These are phyloP conservation scores for Candida ficus DNA, from an alignment of 805 yeast genomes.

Conservation along the genomic window DNA sequence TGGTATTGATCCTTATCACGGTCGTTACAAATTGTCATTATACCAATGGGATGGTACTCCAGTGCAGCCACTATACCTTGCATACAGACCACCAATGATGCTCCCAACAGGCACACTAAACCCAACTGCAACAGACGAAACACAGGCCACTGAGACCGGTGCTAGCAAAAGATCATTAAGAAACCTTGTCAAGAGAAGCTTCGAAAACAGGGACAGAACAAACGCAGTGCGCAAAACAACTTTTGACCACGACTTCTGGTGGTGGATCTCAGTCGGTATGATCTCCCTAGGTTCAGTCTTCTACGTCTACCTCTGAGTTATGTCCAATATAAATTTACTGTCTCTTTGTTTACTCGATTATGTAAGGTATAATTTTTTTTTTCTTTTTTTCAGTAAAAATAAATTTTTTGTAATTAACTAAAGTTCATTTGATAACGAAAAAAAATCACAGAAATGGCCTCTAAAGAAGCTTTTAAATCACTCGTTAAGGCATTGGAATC, in stretches of 20 bases:
- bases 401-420: too few species aligned
- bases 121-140: conserved; percentile 50
- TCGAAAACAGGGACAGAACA: conserved; percentile 78
- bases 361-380: neutral
- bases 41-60: conserved; percentile 75
- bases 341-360: neutral
- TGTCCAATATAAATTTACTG: too few species aligned
- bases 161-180: conserved; percentile 33
- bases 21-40: conserved; percentile 70
- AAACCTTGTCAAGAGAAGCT: conserved; percentile 56
- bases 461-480: conserved; percentile 48
- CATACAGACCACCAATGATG: conserved; percentile 94
- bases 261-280: conserved; percentile 49
- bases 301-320: conserved; percentile 13
- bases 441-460: conserved; percentile 11
- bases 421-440: too few species aligned
- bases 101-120: conserved; percentile 88
- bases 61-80: conserved; percentile 84
- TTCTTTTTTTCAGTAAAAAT: too few species aligned
- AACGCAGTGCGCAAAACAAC: conserved; percentile 49
- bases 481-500: conserved; percentile 54
- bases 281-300: conserved; percentile 40
- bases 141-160: conserved; percentile 26
- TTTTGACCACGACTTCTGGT: conserved; percentile 42
- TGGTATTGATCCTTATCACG: conserved; percentile 72